A percentile compares a stretch with the other conserved stretches of the same genome.
Evolutionary conservation across 208 protist genomes (phyloP).

Genomic region (Crithidia sp.): DNA sequence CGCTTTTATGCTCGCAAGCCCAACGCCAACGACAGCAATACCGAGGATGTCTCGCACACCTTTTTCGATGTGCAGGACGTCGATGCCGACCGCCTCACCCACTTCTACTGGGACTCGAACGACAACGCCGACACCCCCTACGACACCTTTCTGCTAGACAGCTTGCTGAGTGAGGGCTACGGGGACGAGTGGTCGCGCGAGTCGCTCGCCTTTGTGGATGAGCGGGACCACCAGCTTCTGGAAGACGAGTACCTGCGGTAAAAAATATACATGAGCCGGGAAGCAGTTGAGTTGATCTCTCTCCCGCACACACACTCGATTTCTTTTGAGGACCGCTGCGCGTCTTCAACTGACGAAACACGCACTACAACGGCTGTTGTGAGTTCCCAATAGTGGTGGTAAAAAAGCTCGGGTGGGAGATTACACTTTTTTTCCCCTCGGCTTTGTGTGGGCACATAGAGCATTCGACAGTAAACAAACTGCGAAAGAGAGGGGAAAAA

Average conservation of each 20-base stretch:
- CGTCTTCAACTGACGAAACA: too few relatives aligned
- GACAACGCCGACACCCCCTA: slow-evolving; percentile 61
- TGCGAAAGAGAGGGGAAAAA: too few relatives aligned
- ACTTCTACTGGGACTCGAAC: slow-evolving; percentile 79
- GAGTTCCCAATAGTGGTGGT: too few relatives aligned
- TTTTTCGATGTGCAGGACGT: slow-evolving; percentile 87
- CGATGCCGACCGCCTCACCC: slow-evolving; percentile 68
- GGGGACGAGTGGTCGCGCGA: slow-evolving; percentile 39
- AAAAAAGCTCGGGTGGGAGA: too few relatives aligned
- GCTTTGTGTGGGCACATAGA: too few relatives aligned
- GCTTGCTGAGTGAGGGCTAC: slow-evolving; percentile 37
- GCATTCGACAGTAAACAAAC: too few relatives aligned
- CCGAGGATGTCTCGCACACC: slow-evolving; percentile 30
- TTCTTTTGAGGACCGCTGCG: not conserved
- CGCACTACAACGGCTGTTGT: too few relatives aligned
- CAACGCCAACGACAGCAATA: slow-evolving; percentile 31
- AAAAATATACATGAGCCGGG: not conserved
- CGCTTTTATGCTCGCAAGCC: slow-evolving; percentile 21
- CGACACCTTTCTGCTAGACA: slow-evolving; percentile 30
- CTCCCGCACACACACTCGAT: not conserved
- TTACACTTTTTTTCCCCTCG: too few relatives aligned
- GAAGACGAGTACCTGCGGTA: slow-evolving; percentile 35
- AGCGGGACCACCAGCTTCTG: slow-evolving; percentile 33
- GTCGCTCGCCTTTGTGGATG: slow-evolving; percentile 36
- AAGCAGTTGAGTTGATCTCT: not conserved